phyloP scores from a whole-genome alignment of 192 early-diverging fungal species.

The Backusella psychrophila region DNA sequence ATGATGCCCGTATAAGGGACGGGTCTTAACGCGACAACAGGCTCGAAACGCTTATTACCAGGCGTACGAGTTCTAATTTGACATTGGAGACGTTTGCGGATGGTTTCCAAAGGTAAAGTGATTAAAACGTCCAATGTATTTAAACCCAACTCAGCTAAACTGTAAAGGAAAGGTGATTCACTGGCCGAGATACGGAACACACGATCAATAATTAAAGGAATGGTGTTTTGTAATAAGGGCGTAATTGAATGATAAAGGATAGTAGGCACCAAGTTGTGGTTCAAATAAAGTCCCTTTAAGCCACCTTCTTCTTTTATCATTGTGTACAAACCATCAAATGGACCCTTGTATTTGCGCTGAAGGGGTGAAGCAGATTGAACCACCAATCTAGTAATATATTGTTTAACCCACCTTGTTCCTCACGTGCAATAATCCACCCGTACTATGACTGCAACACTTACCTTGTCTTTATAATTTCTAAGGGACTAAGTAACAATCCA shows the following conservation, averaged over 20 bases:
- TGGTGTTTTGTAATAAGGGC: constrained; percentile 67
- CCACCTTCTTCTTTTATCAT: constrained; percentile 82
- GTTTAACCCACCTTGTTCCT: not conserved
- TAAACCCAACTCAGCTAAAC: constrained; percentile 60
- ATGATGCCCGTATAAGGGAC: constrained; percentile 73
- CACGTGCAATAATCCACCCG: not conserved
- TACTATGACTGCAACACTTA: constrained; percentile 24
- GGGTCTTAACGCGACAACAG: constrained; percentile 61
- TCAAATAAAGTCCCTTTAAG: constrained; percentile 62
- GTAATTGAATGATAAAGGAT: constrained; percentile 75
- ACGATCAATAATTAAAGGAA: constrained; percentile 64
- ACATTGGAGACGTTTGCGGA: constrained; percentile 79
- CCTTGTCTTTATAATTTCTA: constrained; percentile 89
- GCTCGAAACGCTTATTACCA: constrained; percentile 57
- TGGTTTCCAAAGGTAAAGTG: constrained; percentile 83
- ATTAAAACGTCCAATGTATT: constrained; percentile 73
- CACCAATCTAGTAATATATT: constrained; percentile 54
- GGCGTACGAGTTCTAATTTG: constrained; percentile 64
- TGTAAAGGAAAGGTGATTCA: constrained; percentile 64
- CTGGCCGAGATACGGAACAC: constrained; percentile 53
- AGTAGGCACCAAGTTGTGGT: constrained; percentile 73
- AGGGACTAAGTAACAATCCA: constrained; percentile 81
- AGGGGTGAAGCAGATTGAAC: constrained; percentile 78
- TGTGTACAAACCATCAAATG: constrained; percentile 71
- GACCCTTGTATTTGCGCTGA: constrained; percentile 80